Evolutionary conservation across 768 basidiomycete genomes (phyloP).

Genomic region (Sarcomyxa edulis): DNA sequence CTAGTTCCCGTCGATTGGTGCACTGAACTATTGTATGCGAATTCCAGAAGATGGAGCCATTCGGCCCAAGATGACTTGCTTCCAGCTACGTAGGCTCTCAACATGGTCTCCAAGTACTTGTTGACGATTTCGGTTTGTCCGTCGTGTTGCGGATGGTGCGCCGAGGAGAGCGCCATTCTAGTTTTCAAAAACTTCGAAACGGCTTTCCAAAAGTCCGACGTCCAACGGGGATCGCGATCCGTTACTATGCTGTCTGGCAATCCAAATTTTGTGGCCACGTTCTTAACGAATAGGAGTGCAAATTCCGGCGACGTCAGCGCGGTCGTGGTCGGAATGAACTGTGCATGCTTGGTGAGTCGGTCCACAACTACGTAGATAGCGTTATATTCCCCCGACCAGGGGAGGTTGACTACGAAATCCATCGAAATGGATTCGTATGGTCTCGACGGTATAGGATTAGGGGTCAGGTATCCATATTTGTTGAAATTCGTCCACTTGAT

Average conservation of each 20-base stretch:
- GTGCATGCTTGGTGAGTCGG: conserved; percentile 22
- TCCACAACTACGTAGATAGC: conserved; percentile 25
- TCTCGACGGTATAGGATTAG: conserved; percentile 13
- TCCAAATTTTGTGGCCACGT: conserved; percentile 15
- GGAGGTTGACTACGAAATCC: no score
- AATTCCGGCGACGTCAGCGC: conserved; percentile 14
- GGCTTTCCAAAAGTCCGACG: no score
- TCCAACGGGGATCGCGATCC: no score
- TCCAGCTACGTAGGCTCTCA: conserved; percentile 14
- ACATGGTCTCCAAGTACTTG: conserved; percentile 15
- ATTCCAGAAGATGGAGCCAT: no score
- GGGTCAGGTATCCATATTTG: conserved; percentile 13
- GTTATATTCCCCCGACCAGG: conserved; percentile 12
- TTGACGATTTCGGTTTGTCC: conserved; percentile 28
- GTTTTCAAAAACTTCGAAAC: conserved; percentile 10
- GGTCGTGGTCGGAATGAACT: conserved; percentile 13
- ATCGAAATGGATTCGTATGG: conserved; percentile 16
- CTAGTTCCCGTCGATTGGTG: conserved; percentile 14
- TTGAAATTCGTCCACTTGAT: conserved; percentile 12
- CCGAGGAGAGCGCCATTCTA: conserved; percentile 18
- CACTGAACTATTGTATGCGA: conserved; percentile 19
- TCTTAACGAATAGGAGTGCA: conserved; percentile 15
- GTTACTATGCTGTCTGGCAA: no score
- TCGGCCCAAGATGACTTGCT: conserved; percentile 17
- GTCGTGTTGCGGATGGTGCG: no score